phyloP scores from a whole-genome alignment of 208 protist genomes.

The Jaenimonas drosophilae region DNA sequence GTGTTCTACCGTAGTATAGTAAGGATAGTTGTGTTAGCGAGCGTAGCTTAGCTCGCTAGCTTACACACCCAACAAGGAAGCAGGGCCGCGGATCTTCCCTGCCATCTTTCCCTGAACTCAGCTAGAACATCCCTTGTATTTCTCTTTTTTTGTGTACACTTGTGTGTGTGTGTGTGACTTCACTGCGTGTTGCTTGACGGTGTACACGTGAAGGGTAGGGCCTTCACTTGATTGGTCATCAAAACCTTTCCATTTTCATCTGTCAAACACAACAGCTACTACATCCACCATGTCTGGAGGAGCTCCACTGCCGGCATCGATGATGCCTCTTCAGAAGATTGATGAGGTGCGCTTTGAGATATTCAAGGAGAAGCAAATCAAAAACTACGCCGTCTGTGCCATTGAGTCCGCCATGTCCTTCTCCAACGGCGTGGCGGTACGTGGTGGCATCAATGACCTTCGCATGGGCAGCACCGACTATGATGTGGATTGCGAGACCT shows the following conservation, averaged over 20 bases:
- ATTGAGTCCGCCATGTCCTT: constrained; percentile 82
- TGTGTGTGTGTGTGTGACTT: neutral
- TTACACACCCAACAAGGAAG: too few species aligned
- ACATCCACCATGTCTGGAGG: constrained; percentile 64
- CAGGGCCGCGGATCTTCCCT: too few species aligned
- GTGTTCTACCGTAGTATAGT: too few species aligned
- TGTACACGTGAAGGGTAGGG: neutral
- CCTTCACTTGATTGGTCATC: neutral
- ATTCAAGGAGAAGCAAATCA: constrained; percentile 83
- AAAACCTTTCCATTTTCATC: neutral
- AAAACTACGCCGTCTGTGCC: constrained; percentile 77
- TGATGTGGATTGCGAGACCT: constrained; percentile 78
- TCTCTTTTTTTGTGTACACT: constrained; percentile 2
- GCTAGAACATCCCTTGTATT: neutral
- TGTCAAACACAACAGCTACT: too few species aligned
- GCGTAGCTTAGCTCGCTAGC: too few species aligned
- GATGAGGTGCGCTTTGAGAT: constrained; percentile 79
- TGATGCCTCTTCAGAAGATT: constrained; percentile 72
- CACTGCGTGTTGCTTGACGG: neutral
- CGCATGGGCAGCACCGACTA: constrained; percentile 85
- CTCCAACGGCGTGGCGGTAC: constrained; percentile 66
- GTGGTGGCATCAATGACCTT: constrained; percentile 81
- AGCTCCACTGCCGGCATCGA: constrained; percentile 57
- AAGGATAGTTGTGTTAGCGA: too few species aligned
- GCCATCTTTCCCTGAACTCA: neutral